A percentile compares a stretch with the other conserved stretches of the same genome.
phyloP scores from a whole-genome alignment of 257 asterid species.

The Solanum gracilifrons region DNA sequence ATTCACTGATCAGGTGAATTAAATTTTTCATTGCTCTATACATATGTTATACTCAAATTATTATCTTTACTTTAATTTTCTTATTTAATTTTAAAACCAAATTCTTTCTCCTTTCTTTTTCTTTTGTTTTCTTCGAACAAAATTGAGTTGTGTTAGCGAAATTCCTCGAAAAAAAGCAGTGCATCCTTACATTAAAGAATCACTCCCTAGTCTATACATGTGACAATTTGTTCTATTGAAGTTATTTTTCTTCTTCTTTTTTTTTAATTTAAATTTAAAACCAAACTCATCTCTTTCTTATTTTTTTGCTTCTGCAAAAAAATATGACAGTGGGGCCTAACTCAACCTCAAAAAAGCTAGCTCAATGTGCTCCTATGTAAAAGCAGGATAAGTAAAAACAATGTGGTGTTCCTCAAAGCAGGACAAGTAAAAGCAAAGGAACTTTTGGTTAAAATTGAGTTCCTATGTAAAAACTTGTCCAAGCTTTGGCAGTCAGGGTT shows the following conservation, averaged over 20 bases:
- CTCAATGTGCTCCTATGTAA: neutral
- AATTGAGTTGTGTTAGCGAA: neutral
- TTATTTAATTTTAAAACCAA: neutral
- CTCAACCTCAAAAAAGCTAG: neutral
- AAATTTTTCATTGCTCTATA: neutral
- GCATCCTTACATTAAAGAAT: neutral
- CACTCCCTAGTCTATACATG: neutral
- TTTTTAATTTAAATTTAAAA: neutral
- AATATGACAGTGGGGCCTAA: neutral
- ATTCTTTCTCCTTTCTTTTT: neutral
- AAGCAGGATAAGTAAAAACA: neutral
- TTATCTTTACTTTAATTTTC: neutral
- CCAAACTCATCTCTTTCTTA: neutral
- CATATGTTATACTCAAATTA: neutral
- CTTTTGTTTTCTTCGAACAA: neutral
- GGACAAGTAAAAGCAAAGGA: neutral
- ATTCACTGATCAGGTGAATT: neutral
- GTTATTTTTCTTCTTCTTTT: neutral
- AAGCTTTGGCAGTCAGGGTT: neutral
- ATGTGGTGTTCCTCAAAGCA: neutral
- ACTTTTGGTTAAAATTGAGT: neutral
- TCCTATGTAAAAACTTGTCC: neutral
- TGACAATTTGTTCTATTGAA: neutral
- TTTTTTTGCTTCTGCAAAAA: neutral
- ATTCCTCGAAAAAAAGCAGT: neutral